Conservation (phyloP, 805 yeast species). For the Nakazawaea wyomingensis region DNA sequence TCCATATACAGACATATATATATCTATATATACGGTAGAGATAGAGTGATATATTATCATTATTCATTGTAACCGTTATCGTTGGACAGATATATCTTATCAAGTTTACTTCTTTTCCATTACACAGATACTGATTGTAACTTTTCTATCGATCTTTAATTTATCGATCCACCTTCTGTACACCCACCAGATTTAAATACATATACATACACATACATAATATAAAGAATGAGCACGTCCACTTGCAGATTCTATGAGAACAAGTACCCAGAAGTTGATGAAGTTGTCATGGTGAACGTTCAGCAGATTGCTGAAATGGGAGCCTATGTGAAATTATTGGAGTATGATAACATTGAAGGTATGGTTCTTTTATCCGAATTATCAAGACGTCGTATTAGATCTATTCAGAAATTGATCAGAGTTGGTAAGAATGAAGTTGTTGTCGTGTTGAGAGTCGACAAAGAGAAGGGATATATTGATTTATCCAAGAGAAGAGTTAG, state of each 20-base stretch:
- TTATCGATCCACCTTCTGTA: too few relatives aligned
- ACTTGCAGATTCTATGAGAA: slow-evolving; percentile 96
- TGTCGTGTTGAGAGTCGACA: slow-evolving; percentile 95
- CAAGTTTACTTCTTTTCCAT: too few relatives aligned
- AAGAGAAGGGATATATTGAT: slow-evolving; percentile 97
- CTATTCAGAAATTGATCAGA: slow-evolving; percentile 94
- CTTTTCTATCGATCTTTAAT: too few relatives aligned
- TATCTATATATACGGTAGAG: too few relatives aligned
- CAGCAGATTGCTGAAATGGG: slow-evolving; percentile 99
- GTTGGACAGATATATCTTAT: too few relatives aligned
- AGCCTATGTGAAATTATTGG: slow-evolving; percentile 92
- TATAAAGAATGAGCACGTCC: slow-evolving; percentile 62
- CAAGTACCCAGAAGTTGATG: slow-evolving; percentile 98
- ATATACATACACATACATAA: slow-evolving; percentile 6
- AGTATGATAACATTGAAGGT: slow-evolving; percentile 97
- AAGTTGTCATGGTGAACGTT: slow-evolving; percentile 98
- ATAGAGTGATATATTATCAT: too few relatives aligned
- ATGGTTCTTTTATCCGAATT: slow-evolving; percentile 95
- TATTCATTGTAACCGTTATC: too few relatives aligned
- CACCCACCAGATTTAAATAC: too few relatives aligned
- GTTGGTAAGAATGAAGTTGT: slow-evolving; percentile 99
- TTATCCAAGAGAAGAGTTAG: slow-evolving; percentile 95
- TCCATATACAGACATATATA: too few relatives aligned
- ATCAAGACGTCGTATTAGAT: slow-evolving; percentile 97
- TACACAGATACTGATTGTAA: too few relatives aligned